Evolutionary conservation across 1,284 basidiomycete species (phyloP).

Genomic region (Sporisorium sorghi): DNA sequence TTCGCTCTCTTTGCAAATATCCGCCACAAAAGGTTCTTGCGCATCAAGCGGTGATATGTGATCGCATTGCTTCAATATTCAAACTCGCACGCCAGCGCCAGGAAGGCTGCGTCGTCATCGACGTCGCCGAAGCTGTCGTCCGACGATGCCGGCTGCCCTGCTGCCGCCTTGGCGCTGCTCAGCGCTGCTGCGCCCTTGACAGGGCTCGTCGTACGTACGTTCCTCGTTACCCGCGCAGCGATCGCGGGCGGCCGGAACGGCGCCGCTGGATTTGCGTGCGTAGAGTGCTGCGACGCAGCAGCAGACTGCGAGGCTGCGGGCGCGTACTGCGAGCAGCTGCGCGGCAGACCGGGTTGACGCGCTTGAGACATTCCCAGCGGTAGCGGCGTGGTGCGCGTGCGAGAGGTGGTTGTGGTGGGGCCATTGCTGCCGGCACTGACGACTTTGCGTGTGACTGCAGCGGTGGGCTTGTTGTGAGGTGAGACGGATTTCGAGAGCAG

Average conservation of each 20-base stretch:
- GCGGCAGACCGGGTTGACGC: constrained; percentile 37
- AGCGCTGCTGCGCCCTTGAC: constrained; percentile 1
- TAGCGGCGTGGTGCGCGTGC: constrained; percentile 17
- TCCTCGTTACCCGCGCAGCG: background rate
- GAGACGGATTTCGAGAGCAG: constrained; percentile 25
- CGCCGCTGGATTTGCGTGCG: constrained; percentile 22
- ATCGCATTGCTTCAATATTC: constrained; percentile 25
- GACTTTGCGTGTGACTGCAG: constrained; percentile 1
- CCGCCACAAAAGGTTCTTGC: too few relatives aligned
- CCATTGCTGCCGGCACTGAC: background rate
- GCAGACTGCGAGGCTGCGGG: constrained; percentile 15
- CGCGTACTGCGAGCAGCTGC: constrained; percentile 31
- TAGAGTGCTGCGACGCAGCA: background rate
- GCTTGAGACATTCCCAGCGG: constrained; percentile 44
- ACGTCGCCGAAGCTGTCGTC: constrained; percentile 48
- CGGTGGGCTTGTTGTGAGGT: constrained; percentile 19
- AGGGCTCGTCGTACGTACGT: constrained; percentile 6
- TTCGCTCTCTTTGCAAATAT: too few relatives aligned
- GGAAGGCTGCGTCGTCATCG: constrained; percentile 47
- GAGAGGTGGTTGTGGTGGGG: background rate
- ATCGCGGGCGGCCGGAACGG: constrained; percentile 44
- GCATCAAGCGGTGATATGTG: too few relatives aligned
- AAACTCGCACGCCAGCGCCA: constrained; percentile 40
- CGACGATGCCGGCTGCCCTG: constrained; percentile 20
- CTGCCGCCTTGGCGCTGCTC: background rate